Base-by-base conservation (phyloP, 2,329 filamentous ascomycete species). In the Fusarium aywerte region DNA sequence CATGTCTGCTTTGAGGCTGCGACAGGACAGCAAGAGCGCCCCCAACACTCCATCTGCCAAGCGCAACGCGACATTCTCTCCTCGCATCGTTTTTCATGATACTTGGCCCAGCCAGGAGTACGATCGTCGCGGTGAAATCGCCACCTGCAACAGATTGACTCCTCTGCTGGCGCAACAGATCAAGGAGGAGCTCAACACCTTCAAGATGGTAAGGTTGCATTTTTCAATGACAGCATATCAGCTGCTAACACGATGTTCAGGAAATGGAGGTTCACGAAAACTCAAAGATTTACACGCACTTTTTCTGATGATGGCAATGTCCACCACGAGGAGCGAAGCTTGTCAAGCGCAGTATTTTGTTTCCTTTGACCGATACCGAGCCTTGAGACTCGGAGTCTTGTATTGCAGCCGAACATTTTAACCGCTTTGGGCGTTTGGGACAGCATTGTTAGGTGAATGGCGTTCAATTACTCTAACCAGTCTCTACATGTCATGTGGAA, bases 191-290 rank as follows among this genome's bases (percentile, higher is more conserved):
- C 87, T 99, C 73, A 99, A 99, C 82, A 96, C 90, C 73, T 99
- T 99, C 85, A 99, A 99, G 80, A 99, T 99, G 96, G 76, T 77
- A 44, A 44, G 72, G 67, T 12, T 18, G 6, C 42, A 1, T 56
- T 69, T 62, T 27, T 8, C 33, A 31, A 43, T 33, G 47, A 21
- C 13, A 7, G 4, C 8, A 27, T 13, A 27, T 5, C 3, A 15
- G 18, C n/a, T 42, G 69, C 83, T 87, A 78, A 87, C 72, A 36
- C 11, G 12, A 16, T 15, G 12, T 53, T 36, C 65, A 98, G 96
- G 96, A 99, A 83, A 99, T 99, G 96, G 96, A 98, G 84, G 96
- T 99, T 75, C 96, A 99, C 79, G 96, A 98, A 81, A 92, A 91
- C 78, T 98, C 96, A 71, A 99, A 98, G 84, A 94, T 97, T 76